Conservation (phyloP, 768 basidiomycete genomes). For the Gloeophyllum trabeum region DNA sequence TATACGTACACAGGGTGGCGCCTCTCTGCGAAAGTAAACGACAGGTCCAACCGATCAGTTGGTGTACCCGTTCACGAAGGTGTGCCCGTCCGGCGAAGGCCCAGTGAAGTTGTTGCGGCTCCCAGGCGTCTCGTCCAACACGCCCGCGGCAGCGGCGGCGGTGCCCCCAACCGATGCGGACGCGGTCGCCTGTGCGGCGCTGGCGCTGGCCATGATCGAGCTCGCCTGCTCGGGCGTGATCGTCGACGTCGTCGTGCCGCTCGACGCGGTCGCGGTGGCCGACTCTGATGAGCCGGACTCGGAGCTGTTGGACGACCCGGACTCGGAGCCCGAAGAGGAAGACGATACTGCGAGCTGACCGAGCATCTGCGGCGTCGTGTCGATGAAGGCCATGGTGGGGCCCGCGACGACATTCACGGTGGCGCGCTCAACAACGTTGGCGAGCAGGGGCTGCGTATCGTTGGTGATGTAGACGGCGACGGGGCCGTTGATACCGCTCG, state of each 20-base stretch:
- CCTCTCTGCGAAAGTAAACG: neutral
- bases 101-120: constrained; percentile 32
- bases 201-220: constrained; percentile 11
- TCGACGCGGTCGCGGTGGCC: constrained; percentile 22
- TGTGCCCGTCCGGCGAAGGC: constrained; percentile 25
- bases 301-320: constrained; percentile 5
- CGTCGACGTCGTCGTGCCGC: constrained; percentile 7
- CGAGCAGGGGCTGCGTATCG: constrained; percentile 48
- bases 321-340: constrained; percentile 2
- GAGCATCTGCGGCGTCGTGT: constrained; percentile 42
- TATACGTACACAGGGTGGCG: neutral
- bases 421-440: constrained; percentile 47
- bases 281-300: constrained; percentile 18
- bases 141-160: constrained; percentile 8
- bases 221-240: constrained; percentile 15
- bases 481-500: constrained; percentile 58
- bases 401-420: constrained; percentile 53
- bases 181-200: constrained; percentile 10
- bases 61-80: constrained; percentile 37
- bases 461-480: constrained; percentile 64
- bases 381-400: constrained; percentile 58
- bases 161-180: constrained; percentile 12
- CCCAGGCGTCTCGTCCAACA: constrained; percentile 14
- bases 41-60: neutral
- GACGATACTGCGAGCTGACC: constrained; percentile 28